These are phyloP conservation scores for Tympanopsis confertula DNA, from an alignment of 2,329 filamentous ascomycete species.

Conservation along the genomic window DNA sequence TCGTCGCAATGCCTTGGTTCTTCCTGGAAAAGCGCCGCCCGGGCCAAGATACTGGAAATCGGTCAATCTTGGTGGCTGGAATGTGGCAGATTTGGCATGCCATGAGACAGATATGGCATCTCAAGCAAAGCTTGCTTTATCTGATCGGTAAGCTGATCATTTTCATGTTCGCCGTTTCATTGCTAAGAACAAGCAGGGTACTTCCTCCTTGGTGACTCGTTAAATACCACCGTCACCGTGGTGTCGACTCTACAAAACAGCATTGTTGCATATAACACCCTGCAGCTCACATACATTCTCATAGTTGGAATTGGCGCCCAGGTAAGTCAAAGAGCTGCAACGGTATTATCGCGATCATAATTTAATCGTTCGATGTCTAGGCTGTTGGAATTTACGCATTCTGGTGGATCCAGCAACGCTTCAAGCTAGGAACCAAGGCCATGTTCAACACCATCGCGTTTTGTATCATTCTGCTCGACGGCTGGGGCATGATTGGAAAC, in stretches of 20 bases:
- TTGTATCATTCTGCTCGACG: slow-evolving; percentile 45
- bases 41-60: slow-evolving; percentile 27
- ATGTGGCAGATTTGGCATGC: slow-evolving; percentile 51
- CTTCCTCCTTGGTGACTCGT: slow-evolving; percentile 57
- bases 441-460: slow-evolving; percentile 59
- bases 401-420: slow-evolving; percentile 49
- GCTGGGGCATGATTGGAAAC: slow-evolving; percentile 33
- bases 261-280: slow-evolving; percentile 52
- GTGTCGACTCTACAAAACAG: slow-evolving; percentile 54
- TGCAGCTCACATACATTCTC: slow-evolving; percentile 53
- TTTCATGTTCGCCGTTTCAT: background rate
- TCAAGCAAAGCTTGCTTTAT: slow-evolving; percentile 56
- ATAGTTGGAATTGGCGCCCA: slow-evolving; percentile 56
- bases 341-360: background rate
- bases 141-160: slow-evolving; percentile 34
- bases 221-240: slow-evolving; percentile 61
- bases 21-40: slow-evolving; percentile 51
- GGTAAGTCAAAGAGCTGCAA: slow-evolving; percentile 11
- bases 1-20: slow-evolving; percentile 57
- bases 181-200: slow-evolving; percentile 23
- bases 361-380: background rate
- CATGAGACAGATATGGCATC: slow-evolving; percentile 44
- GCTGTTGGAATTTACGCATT: slow-evolving; percentile 47
- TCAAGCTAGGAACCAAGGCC: slow-evolving; percentile 46
- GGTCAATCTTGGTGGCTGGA: slow-evolving; percentile 42